These are phyloP conservation scores for Erythrobasidium yunnanense DNA, from an alignment of 768 basidiomycete genomes.

Conservation along the genomic window DNA sequence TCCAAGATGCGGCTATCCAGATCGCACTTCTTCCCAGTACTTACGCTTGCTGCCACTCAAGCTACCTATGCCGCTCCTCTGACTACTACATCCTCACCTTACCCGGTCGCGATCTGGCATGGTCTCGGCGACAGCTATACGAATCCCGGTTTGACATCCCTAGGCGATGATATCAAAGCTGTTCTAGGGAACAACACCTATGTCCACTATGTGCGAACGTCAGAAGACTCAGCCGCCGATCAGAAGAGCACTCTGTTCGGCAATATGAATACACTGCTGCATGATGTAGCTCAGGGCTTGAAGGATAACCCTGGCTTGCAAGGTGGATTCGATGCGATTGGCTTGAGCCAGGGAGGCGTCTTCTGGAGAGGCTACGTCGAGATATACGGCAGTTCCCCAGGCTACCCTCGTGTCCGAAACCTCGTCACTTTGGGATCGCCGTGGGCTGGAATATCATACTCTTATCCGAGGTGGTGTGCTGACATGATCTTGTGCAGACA, in stretches of 20 bases:
- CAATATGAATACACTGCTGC: slow-evolving; percentile 40
- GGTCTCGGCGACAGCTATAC: slow-evolving; percentile 44
- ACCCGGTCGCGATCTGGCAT: slow-evolving; percentile 43
- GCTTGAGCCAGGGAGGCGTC: slow-evolving; percentile 45
- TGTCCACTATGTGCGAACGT: slow-evolving; percentile 42
- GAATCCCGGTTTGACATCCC: slow-evolving; percentile 39
- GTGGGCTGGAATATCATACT: slow-evolving; percentile 9
- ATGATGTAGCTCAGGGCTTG: slow-evolving; percentile 39
- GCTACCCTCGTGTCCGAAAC: slow-evolving; percentile 38
- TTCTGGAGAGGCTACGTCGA: slow-evolving; percentile 43
- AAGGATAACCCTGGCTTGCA: slow-evolving; percentile 38
- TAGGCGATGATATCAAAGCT: slow-evolving; percentile 40
- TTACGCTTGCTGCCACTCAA: no score
- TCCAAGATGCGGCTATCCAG: no score
- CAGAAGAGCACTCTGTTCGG: slow-evolving; percentile 41
- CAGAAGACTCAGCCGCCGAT: slow-evolving; percentile 40
- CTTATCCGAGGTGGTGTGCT: slow-evolving; percentile 38
- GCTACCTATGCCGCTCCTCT: no score
- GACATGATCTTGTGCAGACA: slow-evolving; percentile 42
- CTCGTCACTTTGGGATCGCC: slow-evolving; percentile 43
- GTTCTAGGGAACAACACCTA: slow-evolving; percentile 39
- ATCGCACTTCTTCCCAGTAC: no score
- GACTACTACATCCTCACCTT: no score
- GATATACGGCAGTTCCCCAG: slow-evolving; percentile 35
- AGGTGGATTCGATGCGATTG: slow-evolving; percentile 43